Base-by-base conservation (phyloP, 1,284 basidiomycete genomes). In the Cutaneotrichosporon daszewskae region DNA sequence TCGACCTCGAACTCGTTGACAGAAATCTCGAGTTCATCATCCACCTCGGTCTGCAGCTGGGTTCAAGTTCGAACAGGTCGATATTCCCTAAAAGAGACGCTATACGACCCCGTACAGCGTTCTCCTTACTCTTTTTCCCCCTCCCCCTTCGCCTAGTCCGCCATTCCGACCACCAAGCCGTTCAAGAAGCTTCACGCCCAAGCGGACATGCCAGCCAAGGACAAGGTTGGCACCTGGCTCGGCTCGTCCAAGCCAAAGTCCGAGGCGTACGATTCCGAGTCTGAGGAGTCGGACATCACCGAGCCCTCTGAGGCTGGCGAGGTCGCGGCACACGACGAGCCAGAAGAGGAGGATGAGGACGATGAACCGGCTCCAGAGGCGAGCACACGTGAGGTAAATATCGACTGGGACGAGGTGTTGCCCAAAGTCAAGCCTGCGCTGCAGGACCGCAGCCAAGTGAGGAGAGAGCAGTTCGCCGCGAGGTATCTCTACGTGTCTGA, bases 181-280 rank as follows among this genome's bases (percentile, higher is more conserved):
- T 55, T 64, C 47, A 51, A 51, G 31, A 67, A 66, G 54, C 62
- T 69, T 9, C 59, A 66, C 43, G 57, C 55, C 50, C 58, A 59
- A 42, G 51, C 56, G 36, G 57, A 53, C 39, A 67, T 67, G 63
- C 49, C 65, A 28, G 39, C 66, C 14, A 57, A 54, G 33, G 55
- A 50, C 24, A 71, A 71, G 54, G 68, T 71, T 53, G 68, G 68
- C 34, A 61, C 63, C 41, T 71, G 69, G 69, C 58, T 69, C 12
- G 59, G 62, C 42, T 7, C 13, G 26, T 7, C 20, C 37, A 32
- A 28, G 33, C 48, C 42, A 18, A 49, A 48, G 32, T 35, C 32
- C 16, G 47, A 46, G 32, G 62, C 64, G n/a, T 64, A 64, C 47
- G 63, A 65, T 19, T 66, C 64, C 11, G 51, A 55, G 34, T 59